Evolutionary conservation across 2,329 filamentous ascomycete genomes (phyloP), one percentile per base, ranked within the genome.

Genomic region (Fusarium coffeatum): DNA sequence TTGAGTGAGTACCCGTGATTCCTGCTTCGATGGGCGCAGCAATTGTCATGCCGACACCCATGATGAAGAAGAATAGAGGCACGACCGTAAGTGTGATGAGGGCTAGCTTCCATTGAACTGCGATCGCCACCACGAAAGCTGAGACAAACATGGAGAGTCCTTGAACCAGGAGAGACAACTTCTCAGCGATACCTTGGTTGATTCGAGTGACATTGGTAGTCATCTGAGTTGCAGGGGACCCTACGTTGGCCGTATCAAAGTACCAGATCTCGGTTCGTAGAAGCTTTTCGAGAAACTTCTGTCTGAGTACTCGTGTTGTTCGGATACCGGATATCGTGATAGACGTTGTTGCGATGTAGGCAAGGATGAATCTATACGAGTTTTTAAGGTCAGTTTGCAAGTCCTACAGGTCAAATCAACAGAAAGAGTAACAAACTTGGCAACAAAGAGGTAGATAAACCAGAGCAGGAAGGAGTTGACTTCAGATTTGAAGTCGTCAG

Each of bases 51-150:
- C 70, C 67, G 7, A 74, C 43, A 6, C 68, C 72, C 65, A 78
- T 77, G 45, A 79, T 72, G 20, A 76, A 42, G 7, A 78, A 43
- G 27, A 74, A 74, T 18, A 73, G 43, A 7, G 75, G 77, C 9
- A 76, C 76, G n/a, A 78, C 70, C 37, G 74, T 77, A 8, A 74
- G 43, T 58, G 65, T 76, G 54, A 83, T 82, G 4, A 83, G 72
- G 0, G 82, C 82, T 8, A 83, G 73, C 70, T 83, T 81, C 80
- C 80, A 83, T 18, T 82, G 78, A 2, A 76, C 78, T 8, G 76
- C 53, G 58, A 83, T 78, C 12, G 81, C 79, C 34, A 80, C 78
- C 61, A 80, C 69, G 60, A 81, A 80, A 4, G 79, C 74, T 23
- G 80, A 68, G 12, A 79, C 54, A 70, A 83, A 78, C 43, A 80